A percentile compares a stretch with the other conserved stretches of the same genome.
phyloP scores from a whole-genome alignment of 2,329 filamentous ascomycete species.

The Fusarium sp. region DNA sequence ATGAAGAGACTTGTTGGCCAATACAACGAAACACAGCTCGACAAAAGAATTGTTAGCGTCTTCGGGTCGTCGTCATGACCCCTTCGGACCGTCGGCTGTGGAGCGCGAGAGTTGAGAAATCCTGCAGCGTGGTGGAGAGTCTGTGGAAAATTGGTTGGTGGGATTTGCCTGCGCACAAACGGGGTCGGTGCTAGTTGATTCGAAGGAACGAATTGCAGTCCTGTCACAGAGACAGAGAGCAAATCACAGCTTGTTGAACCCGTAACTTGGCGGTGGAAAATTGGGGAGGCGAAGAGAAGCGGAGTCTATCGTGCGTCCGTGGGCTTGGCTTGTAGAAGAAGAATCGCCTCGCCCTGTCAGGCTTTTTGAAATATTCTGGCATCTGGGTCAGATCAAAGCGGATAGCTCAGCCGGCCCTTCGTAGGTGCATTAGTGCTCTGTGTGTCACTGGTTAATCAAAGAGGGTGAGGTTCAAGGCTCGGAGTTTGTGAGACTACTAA shows the following conservation, averaged over 20 bases:
- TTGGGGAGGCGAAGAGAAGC: constrained; percentile 4
- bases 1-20: constrained; percentile 35
- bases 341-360: constrained; percentile 6
- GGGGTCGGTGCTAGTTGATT: constrained; percentile 15
- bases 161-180: constrained; percentile 30
- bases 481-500: constrained; percentile 42
- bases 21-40: constrained; percentile 30
- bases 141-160: constrained; percentile 12
- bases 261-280: constrained; percentile 16
- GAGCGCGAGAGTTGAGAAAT: constrained; percentile 24
- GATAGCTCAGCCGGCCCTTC: constrained; percentile 17
- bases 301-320: constrained; percentile 1
- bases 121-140: constrained; percentile 34
- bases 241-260: constrained; percentile 34
- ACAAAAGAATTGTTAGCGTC: constrained; percentile 41
- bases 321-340: constrained; percentile 1
- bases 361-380: background rate
- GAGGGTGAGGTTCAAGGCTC: constrained; percentile 12
- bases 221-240: constrained; percentile 12
- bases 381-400: constrained; percentile 5
- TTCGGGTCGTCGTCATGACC: constrained; percentile 49
- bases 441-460: constrained; percentile 9
- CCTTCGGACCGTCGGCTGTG: constrained; percentile 49
- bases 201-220: constrained; percentile 29
- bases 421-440: constrained; percentile 12